Conservation (phyloP, 2,329 filamentous ascomycete genomes). For the Podosphaera xanthii region DNA sequence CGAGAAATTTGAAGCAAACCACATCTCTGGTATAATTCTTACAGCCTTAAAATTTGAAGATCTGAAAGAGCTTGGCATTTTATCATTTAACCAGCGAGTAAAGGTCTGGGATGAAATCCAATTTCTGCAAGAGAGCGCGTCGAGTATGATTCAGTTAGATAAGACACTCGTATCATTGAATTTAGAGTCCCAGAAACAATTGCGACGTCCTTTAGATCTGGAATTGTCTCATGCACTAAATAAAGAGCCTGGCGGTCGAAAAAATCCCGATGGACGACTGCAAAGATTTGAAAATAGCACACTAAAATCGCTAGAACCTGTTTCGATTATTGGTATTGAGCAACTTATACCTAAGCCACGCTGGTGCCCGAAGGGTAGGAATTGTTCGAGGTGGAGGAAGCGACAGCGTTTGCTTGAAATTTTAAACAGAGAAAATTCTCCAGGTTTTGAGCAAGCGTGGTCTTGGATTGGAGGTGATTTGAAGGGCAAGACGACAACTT, state of each 20-base stretch:
- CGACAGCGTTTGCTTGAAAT: conserved; percentile 57
- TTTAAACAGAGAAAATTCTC: conserved; percentile 54
- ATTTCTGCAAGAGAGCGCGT: conserved; percentile 34
- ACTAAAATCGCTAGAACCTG: conserved; percentile 43
- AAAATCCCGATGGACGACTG: conserved; percentile 11
- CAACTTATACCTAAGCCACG: conserved; percentile 70
- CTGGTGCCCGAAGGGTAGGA: conserved; percentile 65
- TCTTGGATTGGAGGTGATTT: conserved; percentile 53
- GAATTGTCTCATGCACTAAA: not conserved
- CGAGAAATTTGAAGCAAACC: conserved; percentile 72
- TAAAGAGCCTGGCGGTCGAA: conserved; percentile 8
- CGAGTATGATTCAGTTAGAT: conserved; percentile 35
- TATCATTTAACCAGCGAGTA: conserved; percentile 60
- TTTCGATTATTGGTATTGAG: conserved; percentile 82
- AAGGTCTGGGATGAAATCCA: conserved; percentile 64
- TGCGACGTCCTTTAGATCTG: not conserved
- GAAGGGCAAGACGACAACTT: conserved; percentile 22
- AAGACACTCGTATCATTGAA: conserved; percentile 20
- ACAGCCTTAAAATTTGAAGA: conserved; percentile 85
- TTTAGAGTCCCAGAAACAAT: not conserved
- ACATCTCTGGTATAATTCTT: conserved; percentile 72
- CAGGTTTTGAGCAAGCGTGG: conserved; percentile 34
- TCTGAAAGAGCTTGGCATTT: conserved; percentile 57
- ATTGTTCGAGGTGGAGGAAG: conserved; percentile 61
- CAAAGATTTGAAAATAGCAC: conserved; percentile 25